phyloP scores from a whole-genome alignment of 495 filamentous ascomycete genomes.

The Pseudomonodictys pantanalensis region DNA sequence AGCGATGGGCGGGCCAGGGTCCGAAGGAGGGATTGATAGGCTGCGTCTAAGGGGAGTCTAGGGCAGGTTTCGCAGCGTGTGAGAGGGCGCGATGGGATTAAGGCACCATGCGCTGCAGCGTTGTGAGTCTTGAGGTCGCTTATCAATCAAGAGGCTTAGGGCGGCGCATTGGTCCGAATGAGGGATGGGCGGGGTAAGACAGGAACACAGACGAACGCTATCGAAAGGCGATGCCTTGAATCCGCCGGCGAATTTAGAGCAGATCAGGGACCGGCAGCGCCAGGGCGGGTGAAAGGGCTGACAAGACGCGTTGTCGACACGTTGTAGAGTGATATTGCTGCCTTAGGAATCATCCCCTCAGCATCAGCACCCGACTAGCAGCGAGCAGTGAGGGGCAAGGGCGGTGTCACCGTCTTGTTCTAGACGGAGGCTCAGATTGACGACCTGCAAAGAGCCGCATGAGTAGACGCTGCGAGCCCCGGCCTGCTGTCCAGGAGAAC shows the following conservation, averaged over 20 bases:
- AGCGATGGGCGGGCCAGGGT: neutral
- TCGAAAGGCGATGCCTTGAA: constrained; percentile 5
- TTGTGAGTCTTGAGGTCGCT: neutral
- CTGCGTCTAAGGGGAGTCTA: neutral
- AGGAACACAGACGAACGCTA: constrained; percentile 11
- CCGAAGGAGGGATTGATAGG: constrained; percentile 9
- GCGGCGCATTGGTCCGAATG: constrained; percentile 11
- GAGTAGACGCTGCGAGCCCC: no score
- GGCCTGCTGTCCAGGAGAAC: no score
- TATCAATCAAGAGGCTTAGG: constrained; percentile 18
- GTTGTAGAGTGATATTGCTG: no score
- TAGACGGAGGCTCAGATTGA: no score
- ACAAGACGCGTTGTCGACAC: no score
- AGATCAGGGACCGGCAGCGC: neutral
- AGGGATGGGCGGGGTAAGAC: constrained; percentile 10
- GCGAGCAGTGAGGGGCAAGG: no score
- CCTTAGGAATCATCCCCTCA: no score
- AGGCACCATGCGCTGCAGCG: neutral
- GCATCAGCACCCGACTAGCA: no score
- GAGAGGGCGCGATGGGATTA: neutral
- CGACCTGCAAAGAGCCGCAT: no score
- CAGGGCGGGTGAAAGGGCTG: no score
- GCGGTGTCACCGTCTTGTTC: no score
- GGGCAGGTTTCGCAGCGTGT: neutral
- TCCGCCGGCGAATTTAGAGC: neutral